Conservation (phyloP, 1,284 basidiomycete genomes). For the Mrakiaceae sp. region DNA sequence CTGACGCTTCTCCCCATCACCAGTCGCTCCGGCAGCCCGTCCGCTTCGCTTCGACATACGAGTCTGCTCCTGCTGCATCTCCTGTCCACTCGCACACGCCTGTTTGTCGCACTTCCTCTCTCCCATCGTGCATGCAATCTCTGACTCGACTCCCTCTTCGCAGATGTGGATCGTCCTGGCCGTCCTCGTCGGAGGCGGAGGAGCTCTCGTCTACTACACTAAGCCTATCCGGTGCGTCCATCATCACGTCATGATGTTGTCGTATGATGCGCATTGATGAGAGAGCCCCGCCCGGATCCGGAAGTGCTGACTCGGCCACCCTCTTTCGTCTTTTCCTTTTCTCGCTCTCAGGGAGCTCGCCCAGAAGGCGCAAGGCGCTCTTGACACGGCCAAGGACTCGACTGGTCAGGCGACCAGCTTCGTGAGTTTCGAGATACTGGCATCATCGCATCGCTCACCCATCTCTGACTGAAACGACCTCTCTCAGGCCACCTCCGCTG, state of each 20-base stretch:
- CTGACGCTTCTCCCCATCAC: neutral
- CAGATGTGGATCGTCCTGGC: constrained; percentile 28
- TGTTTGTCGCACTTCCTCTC: neutral
- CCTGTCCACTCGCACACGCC: constrained; percentile 16
- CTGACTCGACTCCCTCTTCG: neutral
- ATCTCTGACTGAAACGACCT: neutral
- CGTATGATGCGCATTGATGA: neutral
- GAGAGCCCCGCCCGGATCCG: neutral
- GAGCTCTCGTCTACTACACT: constrained; percentile 28
- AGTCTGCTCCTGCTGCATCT: constrained; percentile 1
- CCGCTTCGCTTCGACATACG: neutral
- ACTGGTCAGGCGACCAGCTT: constrained; percentile 18
- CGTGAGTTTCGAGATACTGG: constrained; percentile 16
- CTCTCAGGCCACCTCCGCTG: constrained; percentile 7
- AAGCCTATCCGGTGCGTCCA: constrained; percentile 26
- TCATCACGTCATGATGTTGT: neutral
- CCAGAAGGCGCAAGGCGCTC: constrained; percentile 19
- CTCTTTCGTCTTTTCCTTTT: neutral
- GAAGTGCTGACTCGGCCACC: neutral
- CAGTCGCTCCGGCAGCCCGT: neutral
- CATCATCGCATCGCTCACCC: neutral
- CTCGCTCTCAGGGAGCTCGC: constrained; percentile 25
- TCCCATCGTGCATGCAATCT: too few species aligned
- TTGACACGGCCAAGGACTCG: constrained; percentile 23
- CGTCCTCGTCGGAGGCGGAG: constrained; percentile 26